Evolutionary conservation across 2,329 filamentous ascomycete genomes (phyloP).

Genomic region (Phialophora macrospora): DNA sequence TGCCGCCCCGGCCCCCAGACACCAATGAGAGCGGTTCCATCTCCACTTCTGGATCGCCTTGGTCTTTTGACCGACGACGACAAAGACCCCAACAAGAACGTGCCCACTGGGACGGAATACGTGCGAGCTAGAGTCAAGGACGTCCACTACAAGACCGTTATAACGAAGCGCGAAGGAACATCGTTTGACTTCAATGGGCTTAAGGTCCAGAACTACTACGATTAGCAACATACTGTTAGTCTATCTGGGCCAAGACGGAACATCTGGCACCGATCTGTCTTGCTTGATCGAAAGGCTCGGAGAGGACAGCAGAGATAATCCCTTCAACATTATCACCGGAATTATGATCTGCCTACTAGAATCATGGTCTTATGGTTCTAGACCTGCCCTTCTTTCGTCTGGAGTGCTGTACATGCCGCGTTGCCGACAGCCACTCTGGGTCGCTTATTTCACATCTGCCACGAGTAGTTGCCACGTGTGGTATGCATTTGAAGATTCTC

Average conservation of each 20-base stretch:
- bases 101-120: conserved; percentile 52
- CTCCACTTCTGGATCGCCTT: conserved; percentile 46
- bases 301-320: neutral
- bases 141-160: conserved; percentile 53
- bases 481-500: conserved; percentile 11
- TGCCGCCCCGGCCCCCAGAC: conserved; percentile 56
- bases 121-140: conserved; percentile 55
- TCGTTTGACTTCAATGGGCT: conserved; percentile 52
- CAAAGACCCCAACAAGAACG: conserved; percentile 45
- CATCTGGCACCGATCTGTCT: neutral
- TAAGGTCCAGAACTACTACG: conserved; percentile 48
- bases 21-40: conserved; percentile 48
- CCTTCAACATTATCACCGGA: neutral
- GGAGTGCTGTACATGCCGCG: neutral
- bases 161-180: conserved; percentile 53
- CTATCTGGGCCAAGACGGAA: neutral
- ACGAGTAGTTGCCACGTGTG: conserved; percentile 18
- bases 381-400: neutral
- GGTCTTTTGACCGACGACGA: conserved; percentile 50
- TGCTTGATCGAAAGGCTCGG: neutral
- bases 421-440: neutral
- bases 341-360: neutral
- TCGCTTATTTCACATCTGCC: neutral
- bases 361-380: neutral
- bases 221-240: conserved; percentile 1